Conservation (phyloP, 306 rosid genomes). For the Datisca glomerata region DNA sequence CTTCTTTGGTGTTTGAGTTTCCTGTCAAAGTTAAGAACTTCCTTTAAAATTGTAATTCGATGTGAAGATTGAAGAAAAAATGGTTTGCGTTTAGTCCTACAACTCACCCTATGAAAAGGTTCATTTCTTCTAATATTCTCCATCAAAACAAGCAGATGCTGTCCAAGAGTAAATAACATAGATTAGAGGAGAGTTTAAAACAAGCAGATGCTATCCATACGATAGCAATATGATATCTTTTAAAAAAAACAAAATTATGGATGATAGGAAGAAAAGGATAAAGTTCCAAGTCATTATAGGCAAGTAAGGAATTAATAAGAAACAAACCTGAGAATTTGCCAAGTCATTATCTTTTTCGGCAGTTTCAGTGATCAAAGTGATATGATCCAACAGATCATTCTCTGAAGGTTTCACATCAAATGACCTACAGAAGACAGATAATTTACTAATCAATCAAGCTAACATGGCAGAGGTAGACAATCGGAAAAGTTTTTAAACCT, state of each 20-base stretch:
- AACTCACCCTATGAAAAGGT: too few relatives aligned
- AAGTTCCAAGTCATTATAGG: background rate
- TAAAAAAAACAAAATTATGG: too few relatives aligned
- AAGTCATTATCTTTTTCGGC: constrained; percentile 28
- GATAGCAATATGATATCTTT: too few relatives aligned
- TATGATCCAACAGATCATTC: constrained; percentile 25
- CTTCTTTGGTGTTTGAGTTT: constrained; percentile 14
- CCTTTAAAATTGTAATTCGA: too few relatives aligned
- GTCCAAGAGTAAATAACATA: too few relatives aligned
- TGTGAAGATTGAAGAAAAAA: too few relatives aligned
- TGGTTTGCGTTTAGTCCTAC: too few relatives aligned
- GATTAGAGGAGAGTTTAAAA: too few relatives aligned
- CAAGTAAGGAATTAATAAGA: background rate
- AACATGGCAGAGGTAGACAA: constrained; percentile 4
- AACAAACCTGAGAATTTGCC: constrained; percentile 34
- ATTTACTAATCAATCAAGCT: constrained; percentile 8
- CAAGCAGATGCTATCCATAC: too few relatives aligned
- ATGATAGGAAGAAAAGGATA: too few relatives aligned
- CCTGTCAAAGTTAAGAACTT: constrained; percentile 24
- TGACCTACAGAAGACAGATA: constrained; percentile 26
- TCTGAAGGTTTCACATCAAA: constrained; percentile 29
- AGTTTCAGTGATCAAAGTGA: constrained; percentile 32
- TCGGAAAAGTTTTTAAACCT: constrained; percentile 22
- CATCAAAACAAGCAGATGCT: too few relatives aligned
- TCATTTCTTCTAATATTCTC: too few relatives aligned